A percentile compares a stretch with the other conserved stretches of the same genome.
These are phyloP conservation scores for Verticillium zaregamsianum DNA, from an alignment of 2,329 filamentous ascomycete genomes.

Conservation along the genomic window DNA sequence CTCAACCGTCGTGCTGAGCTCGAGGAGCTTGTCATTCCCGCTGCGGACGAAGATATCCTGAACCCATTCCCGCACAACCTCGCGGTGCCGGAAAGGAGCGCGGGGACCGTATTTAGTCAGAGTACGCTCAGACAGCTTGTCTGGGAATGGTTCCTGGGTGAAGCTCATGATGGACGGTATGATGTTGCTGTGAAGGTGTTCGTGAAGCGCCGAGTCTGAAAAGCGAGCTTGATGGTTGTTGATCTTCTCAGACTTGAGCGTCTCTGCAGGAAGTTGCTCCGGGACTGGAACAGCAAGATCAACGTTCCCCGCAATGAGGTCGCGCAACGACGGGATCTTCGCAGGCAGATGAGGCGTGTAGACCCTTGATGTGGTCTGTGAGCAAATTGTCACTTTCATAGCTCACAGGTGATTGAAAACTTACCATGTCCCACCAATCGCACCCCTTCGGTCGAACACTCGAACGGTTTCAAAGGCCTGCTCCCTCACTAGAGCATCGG, in stretches of 20 bases:
- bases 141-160: conserved; percentile 44
- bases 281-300: conserved; percentile 40
- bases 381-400: not conserved
- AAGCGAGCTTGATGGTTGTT: conserved; percentile 38
- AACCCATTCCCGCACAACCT: conserved; percentile 49
- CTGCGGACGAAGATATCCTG: conserved; percentile 30
- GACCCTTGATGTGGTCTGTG: conserved; percentile 15
- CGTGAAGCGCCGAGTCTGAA: conserved; percentile 50
- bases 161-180: conserved; percentile 51
- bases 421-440: conserved; percentile 52
- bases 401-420: conserved; percentile 7
- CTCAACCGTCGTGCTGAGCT: conserved; percentile 55
- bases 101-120: conserved; percentile 44
- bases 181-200: conserved; percentile 56
- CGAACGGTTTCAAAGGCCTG: conserved; percentile 49
- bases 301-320: conserved; percentile 36
- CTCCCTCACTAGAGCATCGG: conserved; percentile 54
- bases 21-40: conserved; percentile 29
- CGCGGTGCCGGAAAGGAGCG: conserved; percentile 52
- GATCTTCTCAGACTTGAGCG: conserved; percentile 26
- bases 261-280: conserved; percentile 33
- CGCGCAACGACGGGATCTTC: conserved; percentile 19
- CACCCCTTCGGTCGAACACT: conserved; percentile 55
- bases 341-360: conserved; percentile 28
- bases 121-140: conserved; percentile 34